Percentiles rank a stretch among this genome's conserved stretches.
These are phyloP conservation scores for Achlya hypogyna DNA, from an alignment of 352 stramenopile genomes.

Conservation along the genomic window DNA sequence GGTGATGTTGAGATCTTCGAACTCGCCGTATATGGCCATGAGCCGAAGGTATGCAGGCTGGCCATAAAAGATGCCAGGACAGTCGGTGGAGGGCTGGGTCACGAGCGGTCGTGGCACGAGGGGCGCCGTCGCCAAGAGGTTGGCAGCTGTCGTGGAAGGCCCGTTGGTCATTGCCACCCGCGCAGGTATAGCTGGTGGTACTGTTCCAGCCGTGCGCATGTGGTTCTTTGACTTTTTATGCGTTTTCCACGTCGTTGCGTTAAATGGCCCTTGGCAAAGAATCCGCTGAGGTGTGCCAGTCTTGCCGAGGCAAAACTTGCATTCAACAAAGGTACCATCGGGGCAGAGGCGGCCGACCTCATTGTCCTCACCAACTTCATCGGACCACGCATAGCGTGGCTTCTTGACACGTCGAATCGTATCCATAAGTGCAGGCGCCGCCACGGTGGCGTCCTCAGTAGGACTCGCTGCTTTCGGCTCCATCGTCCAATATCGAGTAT, in stretches of 20 bases:
- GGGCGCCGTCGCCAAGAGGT: no score
- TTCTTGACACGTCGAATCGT: neutral
- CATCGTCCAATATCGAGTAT: no score
- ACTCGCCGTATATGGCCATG: constrained; percentile 1
- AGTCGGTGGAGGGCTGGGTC: neutral
- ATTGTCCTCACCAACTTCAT: neutral
- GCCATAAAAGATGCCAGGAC: neutral
- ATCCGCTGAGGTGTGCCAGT: neutral
- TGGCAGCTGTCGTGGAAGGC: no score
- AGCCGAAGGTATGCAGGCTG: neutral
- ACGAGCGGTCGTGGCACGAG: neutral
- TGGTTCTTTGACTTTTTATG: constrained; percentile 5
- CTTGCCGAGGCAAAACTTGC: neutral
- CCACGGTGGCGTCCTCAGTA: neutral
- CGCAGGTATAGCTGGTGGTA: no score
- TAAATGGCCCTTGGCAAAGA: neutral
- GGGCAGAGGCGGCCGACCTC: neutral
- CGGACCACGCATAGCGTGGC: neutral
- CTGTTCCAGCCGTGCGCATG: neutral
- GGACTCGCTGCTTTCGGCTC: no score
- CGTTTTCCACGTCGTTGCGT: constrained; percentile 1
- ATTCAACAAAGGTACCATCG: neutral
- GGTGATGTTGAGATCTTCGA: neutral
- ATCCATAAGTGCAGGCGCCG: neutral
- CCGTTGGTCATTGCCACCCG: no score